phyloP scores from a whole-genome alignment of 805 yeast species.

The Kregervanrija fluxuum region DNA sequence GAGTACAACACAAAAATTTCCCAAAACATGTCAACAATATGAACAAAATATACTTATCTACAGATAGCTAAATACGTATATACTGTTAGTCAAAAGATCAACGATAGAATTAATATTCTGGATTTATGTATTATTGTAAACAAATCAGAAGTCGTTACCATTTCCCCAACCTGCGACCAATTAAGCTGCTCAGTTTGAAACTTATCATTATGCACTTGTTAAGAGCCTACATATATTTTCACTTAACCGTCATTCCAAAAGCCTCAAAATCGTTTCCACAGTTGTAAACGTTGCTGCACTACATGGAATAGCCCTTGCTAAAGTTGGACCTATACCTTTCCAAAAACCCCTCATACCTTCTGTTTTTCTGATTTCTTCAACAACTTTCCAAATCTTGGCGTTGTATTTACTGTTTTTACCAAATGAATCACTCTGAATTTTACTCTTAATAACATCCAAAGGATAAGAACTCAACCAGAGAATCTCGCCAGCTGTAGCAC shows the following conservation, averaged over 20 bases:
- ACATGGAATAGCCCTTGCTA: slow-evolving; percentile 55
- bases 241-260: slow-evolving; percentile 32
- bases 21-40: too few relatives aligned
- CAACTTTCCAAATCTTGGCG: slow-evolving; percentile 32
- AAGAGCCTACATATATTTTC: not conserved
- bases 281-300: slow-evolving; percentile 74
- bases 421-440: slow-evolving; percentile 47
- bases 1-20: too few relatives aligned
- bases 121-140: not conserved
- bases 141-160: not conserved
- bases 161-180: not conserved
- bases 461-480: slow-evolving; percentile 55
- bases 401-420: slow-evolving; percentile 36
- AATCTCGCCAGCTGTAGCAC: slow-evolving; percentile 64
- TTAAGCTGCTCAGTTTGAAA: not conserved
- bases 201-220: too few relatives aligned
- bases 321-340: slow-evolving; percentile 56
- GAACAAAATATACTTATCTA: too few relatives aligned
- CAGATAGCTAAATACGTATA: too few relatives aligned
- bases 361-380: slow-evolving; percentile 31
- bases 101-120: too few relatives aligned
- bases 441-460: slow-evolving; percentile 43
- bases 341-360: slow-evolving; percentile 50
- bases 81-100: too few relatives aligned
- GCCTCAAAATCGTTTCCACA: slow-evolving; percentile 59